phyloP scores from a whole-genome alignment of 768 basidiomycete genomes.

The Suillus fuscotomentosus region DNA sequence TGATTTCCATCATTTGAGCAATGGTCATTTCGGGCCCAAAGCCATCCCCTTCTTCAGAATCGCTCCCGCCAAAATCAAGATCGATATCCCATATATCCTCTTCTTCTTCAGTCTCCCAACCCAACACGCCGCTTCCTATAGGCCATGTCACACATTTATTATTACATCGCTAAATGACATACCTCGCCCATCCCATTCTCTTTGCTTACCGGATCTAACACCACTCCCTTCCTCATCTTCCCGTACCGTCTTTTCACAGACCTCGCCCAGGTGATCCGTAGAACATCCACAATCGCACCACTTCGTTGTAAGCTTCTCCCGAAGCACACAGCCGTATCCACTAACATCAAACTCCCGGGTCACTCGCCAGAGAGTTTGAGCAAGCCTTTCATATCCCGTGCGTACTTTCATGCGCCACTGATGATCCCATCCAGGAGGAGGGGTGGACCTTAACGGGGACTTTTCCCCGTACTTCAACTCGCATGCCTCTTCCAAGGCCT shows the following conservation, averaged over 20 bases:
- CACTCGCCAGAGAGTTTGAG: slow-evolving; percentile 67
- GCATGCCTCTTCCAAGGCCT: slow-evolving; percentile 65
- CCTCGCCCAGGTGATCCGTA: slow-evolving; percentile 74
- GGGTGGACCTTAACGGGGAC: slow-evolving; percentile 28
- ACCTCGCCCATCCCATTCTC: slow-evolving; percentile 78
- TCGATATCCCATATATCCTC: slow-evolving; percentile 77
- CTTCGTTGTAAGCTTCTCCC: slow-evolving; percentile 70
- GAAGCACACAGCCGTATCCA: slow-evolving; percentile 66
- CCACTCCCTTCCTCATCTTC: slow-evolving; percentile 66
- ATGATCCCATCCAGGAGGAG: slow-evolving; percentile 45
- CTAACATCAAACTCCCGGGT: slow-evolving; percentile 70
- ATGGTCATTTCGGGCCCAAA: slow-evolving; percentile 55
- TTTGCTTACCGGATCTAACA: slow-evolving; percentile 59
- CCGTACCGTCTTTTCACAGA: slow-evolving; percentile 70
- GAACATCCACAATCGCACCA: slow-evolving; percentile 85
- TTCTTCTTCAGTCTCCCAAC: slow-evolving; percentile 75
- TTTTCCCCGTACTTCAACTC: slow-evolving; percentile 50
- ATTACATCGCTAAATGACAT: slow-evolving; percentile 4
- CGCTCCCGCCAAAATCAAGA: slow-evolving; percentile 59
- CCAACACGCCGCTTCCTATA: slow-evolving; percentile 56
- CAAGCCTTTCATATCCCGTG: slow-evolving; percentile 61
- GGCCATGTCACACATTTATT: neutral
- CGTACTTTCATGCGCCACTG: slow-evolving; percentile 62
- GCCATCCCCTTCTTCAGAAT: slow-evolving; percentile 50
- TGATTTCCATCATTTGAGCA: slow-evolving; percentile 71